A percentile compares a stretch with the other conserved stretches of the same genome.
Evolutionary conservation across 2,329 filamentous ascomycete species (phyloP).

Genomic region (Dryadomyces sulphureus): DNA sequence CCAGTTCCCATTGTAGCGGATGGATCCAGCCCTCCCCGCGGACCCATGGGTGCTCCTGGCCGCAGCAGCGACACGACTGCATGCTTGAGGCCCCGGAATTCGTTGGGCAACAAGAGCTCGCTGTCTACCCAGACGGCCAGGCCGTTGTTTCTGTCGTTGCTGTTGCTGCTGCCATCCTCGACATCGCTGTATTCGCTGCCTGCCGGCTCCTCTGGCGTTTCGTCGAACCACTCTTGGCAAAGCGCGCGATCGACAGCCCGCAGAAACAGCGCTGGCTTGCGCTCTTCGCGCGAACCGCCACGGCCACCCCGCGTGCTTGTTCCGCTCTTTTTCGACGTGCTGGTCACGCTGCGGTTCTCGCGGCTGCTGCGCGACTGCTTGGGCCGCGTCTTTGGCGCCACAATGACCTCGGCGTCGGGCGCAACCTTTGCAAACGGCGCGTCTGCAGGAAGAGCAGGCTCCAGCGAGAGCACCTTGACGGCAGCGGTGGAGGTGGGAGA

Average conservation of each 20-base stretch:
- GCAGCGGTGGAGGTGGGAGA: constrained; percentile 93
- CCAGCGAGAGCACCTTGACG: constrained; percentile 71
- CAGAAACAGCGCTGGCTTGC: constrained; percentile 57
- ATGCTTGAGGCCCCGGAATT: constrained; percentile 62
- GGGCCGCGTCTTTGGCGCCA: constrained; percentile 78
- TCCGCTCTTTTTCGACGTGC: constrained; percentile 63
- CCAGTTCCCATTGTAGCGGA: constrained; percentile 42
- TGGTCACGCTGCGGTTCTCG: constrained; percentile 67
- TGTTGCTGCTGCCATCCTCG: not conserved
- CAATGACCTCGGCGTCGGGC: constrained; percentile 89
- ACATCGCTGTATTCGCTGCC: constrained; percentile 6
- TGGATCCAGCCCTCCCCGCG: not conserved
- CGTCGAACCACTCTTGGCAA: constrained; percentile 65
- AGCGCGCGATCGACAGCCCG: constrained; percentile 60
- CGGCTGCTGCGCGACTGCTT: constrained; percentile 51
- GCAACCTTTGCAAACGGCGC: constrained; percentile 82
- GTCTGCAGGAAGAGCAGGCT: constrained; percentile 52
- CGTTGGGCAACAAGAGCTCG: constrained; percentile 56
- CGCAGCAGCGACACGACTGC: constrained; percentile 76
- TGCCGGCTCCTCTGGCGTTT: constrained; percentile 26
- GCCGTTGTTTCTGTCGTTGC: constrained; percentile 28
- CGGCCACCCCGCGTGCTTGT: constrained; percentile 49
- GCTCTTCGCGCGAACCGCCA: constrained; percentile 44
- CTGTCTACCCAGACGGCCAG: constrained; percentile 76
- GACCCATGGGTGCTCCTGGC: constrained; percentile 47